These are phyloP conservation scores for Monilinia vaccinii-corymbosi DNA, from an alignment of 2,329 filamentous ascomycete genomes.

Conservation along the genomic window DNA sequence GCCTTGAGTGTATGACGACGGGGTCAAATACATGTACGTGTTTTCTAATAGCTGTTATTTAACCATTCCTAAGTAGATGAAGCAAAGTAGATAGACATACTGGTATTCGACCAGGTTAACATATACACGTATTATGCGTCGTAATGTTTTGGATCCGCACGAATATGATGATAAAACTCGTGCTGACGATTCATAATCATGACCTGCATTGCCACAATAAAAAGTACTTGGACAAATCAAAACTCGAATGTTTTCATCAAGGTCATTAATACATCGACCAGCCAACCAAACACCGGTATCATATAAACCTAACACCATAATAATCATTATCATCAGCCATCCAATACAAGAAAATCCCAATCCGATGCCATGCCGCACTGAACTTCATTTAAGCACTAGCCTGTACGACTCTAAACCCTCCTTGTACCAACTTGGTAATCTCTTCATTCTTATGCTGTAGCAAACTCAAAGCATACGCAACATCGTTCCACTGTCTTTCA, in stretches of 20 bases:
- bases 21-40: too few species aligned
- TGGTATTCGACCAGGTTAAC: too few species aligned
- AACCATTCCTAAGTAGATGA: too few species aligned
- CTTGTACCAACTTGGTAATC: slow-evolving; percentile 65
- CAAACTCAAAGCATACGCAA: slow-evolving; percentile 81
- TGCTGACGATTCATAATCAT: neutral
- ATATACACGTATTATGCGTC: neutral
- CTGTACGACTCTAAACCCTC: slow-evolving; percentile 67
- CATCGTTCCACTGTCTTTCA: slow-evolving; percentile 95
- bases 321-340: slow-evolving; percentile 1
- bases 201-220: neutral
- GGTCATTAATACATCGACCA: neutral
- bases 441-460: slow-evolving; percentile 92
- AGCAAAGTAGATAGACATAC: too few species aligned
- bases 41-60: too few species aligned
- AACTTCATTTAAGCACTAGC: slow-evolving; percentile 36
- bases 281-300: neutral
- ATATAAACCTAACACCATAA: neutral
- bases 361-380: neutral
- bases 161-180: neutral
- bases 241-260: neutral
- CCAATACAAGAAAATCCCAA: neutral
- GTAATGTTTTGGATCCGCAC: neutral
- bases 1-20: too few species aligned
- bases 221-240: neutral